A percentile compares a stretch with the other conserved stretches of the same genome.
These are phyloP conservation scores for Penicillium riverlandense DNA, from an alignment of 495 filamentous ascomycete genomes.

Conservation along the genomic window DNA sequence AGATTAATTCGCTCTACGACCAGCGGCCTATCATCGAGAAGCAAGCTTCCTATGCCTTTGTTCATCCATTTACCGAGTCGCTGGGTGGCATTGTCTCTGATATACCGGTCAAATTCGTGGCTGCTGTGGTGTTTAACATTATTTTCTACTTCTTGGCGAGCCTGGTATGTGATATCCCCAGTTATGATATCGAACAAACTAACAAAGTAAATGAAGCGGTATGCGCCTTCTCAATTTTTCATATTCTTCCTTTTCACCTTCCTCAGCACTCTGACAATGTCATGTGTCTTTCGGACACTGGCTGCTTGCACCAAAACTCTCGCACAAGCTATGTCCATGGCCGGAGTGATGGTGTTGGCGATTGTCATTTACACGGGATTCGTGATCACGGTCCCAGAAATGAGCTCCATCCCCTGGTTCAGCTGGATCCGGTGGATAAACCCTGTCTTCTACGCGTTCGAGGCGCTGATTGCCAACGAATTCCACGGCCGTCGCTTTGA, in stretches of 20 bases:
- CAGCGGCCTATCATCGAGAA: conserved; percentile 61
- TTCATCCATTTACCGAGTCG: conserved; percentile 54
- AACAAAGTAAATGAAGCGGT: conserved; percentile 17
- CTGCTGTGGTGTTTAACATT: conserved; percentile 44
- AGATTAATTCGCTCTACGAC: conserved; percentile 55
- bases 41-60: conserved; percentile 59
- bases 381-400: conserved; percentile 35
- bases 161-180: conserved; percentile 24
- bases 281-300: conserved; percentile 39
- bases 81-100: conserved; percentile 53
- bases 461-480: conserved; percentile 44
- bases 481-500: conserved; percentile 48
- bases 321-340: conserved; percentile 43
- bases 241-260: conserved; percentile 53
- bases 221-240: conserved; percentile 51
- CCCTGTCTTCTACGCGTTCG: conserved; percentile 39
- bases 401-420: conserved; percentile 42
- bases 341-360: conserved; percentile 37
- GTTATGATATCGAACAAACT: not conserved
- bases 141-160: conserved; percentile 55
- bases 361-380: conserved; percentile 45
- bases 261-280: conserved; percentile 50
- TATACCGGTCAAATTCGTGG: conserved; percentile 47
- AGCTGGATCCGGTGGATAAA: conserved; percentile 44
- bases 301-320: conserved; percentile 40